These are phyloP conservation scores for Zopfochytrium polystomum DNA, from an alignment of 371 early-diverging fungal genomes.

Conservation along the genomic window DNA sequence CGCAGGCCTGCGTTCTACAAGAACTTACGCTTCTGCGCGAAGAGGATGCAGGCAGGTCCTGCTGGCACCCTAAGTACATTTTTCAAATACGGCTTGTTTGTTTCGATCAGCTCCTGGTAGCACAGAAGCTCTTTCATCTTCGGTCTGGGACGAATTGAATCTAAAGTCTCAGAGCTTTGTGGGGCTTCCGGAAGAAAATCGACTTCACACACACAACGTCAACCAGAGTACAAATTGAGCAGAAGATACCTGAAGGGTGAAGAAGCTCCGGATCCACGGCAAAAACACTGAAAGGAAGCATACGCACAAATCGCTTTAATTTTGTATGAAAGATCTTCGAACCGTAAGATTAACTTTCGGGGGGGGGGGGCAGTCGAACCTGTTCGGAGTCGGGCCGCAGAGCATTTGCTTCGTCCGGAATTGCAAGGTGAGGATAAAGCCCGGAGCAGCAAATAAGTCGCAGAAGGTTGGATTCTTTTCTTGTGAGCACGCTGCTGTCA, in stretches of 20 bases:
- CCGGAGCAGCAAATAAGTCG: constrained; percentile 62
- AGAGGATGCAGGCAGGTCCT: constrained; percentile 29
- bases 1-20: no score
- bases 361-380: constrained; percentile 36
- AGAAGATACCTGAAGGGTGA: constrained; percentile 38
- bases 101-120: constrained; percentile 62
- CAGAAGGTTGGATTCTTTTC: constrained; percentile 49
- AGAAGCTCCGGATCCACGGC: constrained; percentile 58
- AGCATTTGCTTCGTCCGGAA: constrained; percentile 63
- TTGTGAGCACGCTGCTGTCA: constrained; percentile 41
- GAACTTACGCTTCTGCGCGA: constrained; percentile 35
- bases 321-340: constrained; percentile 25
- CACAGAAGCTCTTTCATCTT: constrained; percentile 48
- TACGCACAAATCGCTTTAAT: constrained; percentile 47
- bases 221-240: background rate
- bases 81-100: constrained; percentile 63
- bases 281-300: constrained; percentile 65
- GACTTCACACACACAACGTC: no score
- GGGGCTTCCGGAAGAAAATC: background rate
- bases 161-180: constrained; percentile 30
- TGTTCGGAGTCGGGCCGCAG: constrained; percentile 56
- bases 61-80: constrained; percentile 59
- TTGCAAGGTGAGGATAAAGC: constrained; percentile 64
- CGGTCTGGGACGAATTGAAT: constrained; percentile 24
- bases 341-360: constrained; percentile 30